phyloP scores from a whole-genome alignment of 176 grass and related monocot genomes.

The Thinopyrum elongatum region DNA sequence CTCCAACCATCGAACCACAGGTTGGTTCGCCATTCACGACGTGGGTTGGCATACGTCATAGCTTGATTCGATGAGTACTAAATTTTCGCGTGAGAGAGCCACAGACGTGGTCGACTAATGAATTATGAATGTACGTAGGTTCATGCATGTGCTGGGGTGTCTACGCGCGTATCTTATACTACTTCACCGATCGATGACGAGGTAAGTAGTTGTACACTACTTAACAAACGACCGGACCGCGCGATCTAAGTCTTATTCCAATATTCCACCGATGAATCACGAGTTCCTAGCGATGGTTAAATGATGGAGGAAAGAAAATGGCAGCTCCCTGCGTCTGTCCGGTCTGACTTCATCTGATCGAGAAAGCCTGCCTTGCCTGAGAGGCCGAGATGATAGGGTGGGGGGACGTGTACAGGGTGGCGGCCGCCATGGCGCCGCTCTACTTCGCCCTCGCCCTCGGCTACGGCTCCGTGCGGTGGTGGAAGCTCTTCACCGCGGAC shows the following conservation, averaged over 20 bases:
- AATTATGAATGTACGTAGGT: too few relatives aligned
- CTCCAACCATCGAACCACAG: too few relatives aligned
- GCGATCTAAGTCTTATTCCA: neutral
- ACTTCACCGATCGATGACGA: too few relatives aligned
- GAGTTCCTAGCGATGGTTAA: neutral
- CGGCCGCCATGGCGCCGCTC: conserved; percentile 77
- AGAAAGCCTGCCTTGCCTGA: neutral
- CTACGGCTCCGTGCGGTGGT: conserved; percentile 75
- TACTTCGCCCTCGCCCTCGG: conserved; percentile 84
- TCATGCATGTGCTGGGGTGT: too few relatives aligned
- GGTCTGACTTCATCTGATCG: neutral
- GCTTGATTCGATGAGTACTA: too few relatives aligned
- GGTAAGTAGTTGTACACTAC: too few relatives aligned
- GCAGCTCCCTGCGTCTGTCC: neutral
- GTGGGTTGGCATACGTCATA: too few relatives aligned
- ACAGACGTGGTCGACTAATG: too few relatives aligned
- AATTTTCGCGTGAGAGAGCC: too few relatives aligned
- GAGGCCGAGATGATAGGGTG: conserved; percentile 56
- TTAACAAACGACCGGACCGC: neutral
- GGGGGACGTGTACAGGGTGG: conserved; percentile 82
- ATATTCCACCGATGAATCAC: neutral
- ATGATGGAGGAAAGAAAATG: neutral
- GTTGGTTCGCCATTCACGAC: too few relatives aligned
- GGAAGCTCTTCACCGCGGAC: conserved; percentile 74
- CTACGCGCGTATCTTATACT: too few relatives aligned